Evolutionary conservation across 129 eudicot species (phyloP), one percentile per base, ranked within the genome.

Genomic region (Deinandra increscens): DNA sequence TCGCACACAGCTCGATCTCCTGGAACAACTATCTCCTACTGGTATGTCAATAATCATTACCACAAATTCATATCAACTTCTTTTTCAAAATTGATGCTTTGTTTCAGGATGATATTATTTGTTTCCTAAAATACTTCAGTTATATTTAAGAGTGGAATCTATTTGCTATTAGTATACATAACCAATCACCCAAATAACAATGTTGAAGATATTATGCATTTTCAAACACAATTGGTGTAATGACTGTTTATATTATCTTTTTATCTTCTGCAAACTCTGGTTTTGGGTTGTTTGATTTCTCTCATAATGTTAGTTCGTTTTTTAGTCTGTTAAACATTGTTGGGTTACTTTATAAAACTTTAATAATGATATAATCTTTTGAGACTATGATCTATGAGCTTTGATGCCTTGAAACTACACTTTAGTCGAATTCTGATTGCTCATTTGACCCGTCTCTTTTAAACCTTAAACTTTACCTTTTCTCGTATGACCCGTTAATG

Each of bases 1-100:
- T 77, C 91, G 95, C 42, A 44, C 87, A 33, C 98, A 85, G 62
- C 85, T 93, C 59, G 92, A 87, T 81, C 89, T 93, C 76, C 69
- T 93, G 77, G 88, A 89, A 34, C 98, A 89, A 46, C 98, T 93
- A 60, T 70, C 92, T 31, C 31, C 86, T 39, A 77, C 74, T 61
- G 96, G 88, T 85, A 87, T 26, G 77, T 45, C 8, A 31, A 44
- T 41, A 33, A 15, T 19, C 19, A 48, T 48, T 22, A 6, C 42
- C 12, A 23, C 55, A 65, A 12, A 4, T 12, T 23, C 3, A 8
- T 7, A 33, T 66, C 43, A 44, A 12, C 7, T 36, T n/a, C n/a
- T n/a, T n/a, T n/a, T n/a, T 36, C 39, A 6, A 36, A 4, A 36
- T 36, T 6, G 7, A 36, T 36, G 39, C 39, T 6, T 36, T 36